A percentile compares a stretch with the other conserved stretches of the same genome.
These are phyloP conservation scores for Lophiostoma macrostomum DNA, from an alignment of 495 filamentous ascomycete species.

Conservation along the genomic window DNA sequence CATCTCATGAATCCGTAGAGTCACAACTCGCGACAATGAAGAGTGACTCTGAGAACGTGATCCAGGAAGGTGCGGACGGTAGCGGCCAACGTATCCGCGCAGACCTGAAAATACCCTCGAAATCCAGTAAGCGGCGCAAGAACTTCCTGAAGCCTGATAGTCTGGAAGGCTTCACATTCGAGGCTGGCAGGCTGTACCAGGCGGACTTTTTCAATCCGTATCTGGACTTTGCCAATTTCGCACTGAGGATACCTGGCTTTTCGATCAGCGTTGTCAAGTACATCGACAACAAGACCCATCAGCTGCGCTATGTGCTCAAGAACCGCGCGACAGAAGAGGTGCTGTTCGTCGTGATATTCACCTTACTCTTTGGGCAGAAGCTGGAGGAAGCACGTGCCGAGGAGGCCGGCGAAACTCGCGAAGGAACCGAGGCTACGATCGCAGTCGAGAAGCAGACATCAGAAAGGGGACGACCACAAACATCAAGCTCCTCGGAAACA, in stretches of 20 bases:
- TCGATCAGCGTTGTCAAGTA: conserved; percentile 38
- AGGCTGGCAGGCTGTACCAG: conserved; percentile 60
- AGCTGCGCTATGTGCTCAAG: conserved; percentile 41
- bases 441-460: neutral
- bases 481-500: conserved; percentile 8
- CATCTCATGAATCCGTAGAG: neutral
- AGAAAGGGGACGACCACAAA: neutral
- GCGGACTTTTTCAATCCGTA: conserved; percentile 93
- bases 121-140: conserved; percentile 40
- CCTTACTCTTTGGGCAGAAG: conserved; percentile 38
- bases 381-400: conserved; percentile 21
- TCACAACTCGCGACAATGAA: conserved; percentile 11
- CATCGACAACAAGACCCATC: conserved; percentile 42
- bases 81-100: conserved; percentile 53
- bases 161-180: conserved; percentile 54
- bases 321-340: conserved; percentile 38
- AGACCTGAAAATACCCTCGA: conserved; percentile 41
- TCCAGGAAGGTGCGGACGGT: conserved; percentile 47
- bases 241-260: conserved; percentile 41
- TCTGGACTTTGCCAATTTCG: conserved; percentile 67
- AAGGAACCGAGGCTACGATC: neutral
- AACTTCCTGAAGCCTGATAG: conserved; percentile 45
- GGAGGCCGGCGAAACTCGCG: conserved; percentile 2
- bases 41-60: conserved; percentile 12
- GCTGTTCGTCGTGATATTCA: conserved; percentile 38